phyloP scores from a whole-genome alignment of 2,329 filamentous ascomycete species.

The Pseudonectria buxi region DNA sequence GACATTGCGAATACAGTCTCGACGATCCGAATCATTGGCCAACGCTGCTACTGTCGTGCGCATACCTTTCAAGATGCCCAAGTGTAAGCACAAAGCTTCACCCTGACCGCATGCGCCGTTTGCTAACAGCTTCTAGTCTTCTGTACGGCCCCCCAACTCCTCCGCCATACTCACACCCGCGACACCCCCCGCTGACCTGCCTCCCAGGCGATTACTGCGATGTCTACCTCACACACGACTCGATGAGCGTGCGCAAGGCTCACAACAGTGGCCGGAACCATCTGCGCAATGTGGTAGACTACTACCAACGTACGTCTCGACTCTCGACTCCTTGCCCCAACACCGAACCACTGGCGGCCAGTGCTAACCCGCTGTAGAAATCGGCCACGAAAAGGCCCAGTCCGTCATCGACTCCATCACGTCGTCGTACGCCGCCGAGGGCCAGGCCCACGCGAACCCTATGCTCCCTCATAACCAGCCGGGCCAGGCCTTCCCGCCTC shows the following conservation, averaged over 20 bases:
- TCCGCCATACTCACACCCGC: slow-evolving; percentile 5
- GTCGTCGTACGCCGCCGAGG: slow-evolving; percentile 88
- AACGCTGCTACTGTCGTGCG: background rate
- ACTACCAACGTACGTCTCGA: slow-evolving; percentile 76
- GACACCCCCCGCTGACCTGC: slow-evolving; percentile 21
- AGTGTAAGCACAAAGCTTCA: slow-evolving; percentile 58
- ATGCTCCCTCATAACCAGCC: slow-evolving; percentile 69
- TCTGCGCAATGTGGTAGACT: slow-evolving; percentile 93
- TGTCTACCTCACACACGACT: slow-evolving; percentile 99
- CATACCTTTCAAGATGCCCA: slow-evolving; percentile 60
- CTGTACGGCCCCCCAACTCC: slow-evolving; percentile 14
- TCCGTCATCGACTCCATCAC: slow-evolving; percentile 98
- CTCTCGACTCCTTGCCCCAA: background rate
- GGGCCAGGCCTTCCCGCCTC: slow-evolving; percentile 42
- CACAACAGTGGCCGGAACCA: slow-evolving; percentile 97
- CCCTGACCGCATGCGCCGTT: slow-evolving; percentile 19
- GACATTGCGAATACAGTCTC: slow-evolving; percentile 3
- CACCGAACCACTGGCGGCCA: slow-evolving; percentile 2
- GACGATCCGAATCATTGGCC: background rate
- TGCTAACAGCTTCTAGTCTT: slow-evolving; percentile 26
- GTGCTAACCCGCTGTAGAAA: slow-evolving; percentile 51
- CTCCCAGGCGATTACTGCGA: slow-evolving; percentile 84
- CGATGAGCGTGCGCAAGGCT: slow-evolving; percentile 98
- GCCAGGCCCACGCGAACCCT: slow-evolving; percentile 78
- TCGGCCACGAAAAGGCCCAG: slow-evolving; percentile 97